A percentile compares a stretch with the other conserved stretches of the same genome.
Evolutionary conservation across 1,284 basidiomycete species (phyloP).

Genomic region (Naganishia sp.): DNA sequence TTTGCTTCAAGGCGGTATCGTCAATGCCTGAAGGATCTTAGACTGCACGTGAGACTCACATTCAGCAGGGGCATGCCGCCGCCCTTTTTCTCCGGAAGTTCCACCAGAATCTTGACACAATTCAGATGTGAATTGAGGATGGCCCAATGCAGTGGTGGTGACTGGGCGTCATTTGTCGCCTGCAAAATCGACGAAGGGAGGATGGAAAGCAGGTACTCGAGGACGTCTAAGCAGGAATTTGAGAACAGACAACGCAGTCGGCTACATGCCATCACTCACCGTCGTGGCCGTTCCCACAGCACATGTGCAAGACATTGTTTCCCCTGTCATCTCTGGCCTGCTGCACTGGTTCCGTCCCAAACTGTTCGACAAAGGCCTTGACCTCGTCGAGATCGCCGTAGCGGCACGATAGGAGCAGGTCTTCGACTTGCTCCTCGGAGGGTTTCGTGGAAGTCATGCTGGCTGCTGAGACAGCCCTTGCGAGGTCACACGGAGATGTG

Average conservation of each 20-base stretch:
- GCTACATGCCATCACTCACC: conserved; percentile 59
- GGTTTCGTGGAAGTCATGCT: conserved; percentile 34
- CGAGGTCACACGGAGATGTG: neutral
- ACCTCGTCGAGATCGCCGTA: conserved; percentile 83
- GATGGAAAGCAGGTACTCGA: conserved; percentile 68
- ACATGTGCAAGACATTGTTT: conserved; percentile 81
- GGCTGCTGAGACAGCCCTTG: neutral
- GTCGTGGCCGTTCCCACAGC: conserved; percentile 77
- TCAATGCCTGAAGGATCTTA: neutral
- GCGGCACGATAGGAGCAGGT: conserved; percentile 75
- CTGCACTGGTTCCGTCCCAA: conserved; percentile 62
- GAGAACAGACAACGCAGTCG: neutral
- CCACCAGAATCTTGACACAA: conserved; percentile 67
- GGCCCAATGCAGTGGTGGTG: conserved; percentile 86
- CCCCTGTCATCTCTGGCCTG: conserved; percentile 69
- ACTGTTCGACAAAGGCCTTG: conserved; percentile 63
- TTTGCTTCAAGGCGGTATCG: conserved; percentile 41
- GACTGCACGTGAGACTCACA: conserved; percentile 37
- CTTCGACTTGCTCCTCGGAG: conserved; percentile 65
- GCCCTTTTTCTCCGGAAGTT: conserved; percentile 48
- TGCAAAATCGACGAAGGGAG: conserved; percentile 63
- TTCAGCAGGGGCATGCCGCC: conserved; percentile 50
- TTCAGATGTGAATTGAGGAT: conserved; percentile 74
- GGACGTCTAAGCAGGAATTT: conserved; percentile 61
- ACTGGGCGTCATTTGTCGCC: conserved; percentile 66